Conservation (phyloP, 441 rosid genomes). For the Populus hybrid region DNA sequence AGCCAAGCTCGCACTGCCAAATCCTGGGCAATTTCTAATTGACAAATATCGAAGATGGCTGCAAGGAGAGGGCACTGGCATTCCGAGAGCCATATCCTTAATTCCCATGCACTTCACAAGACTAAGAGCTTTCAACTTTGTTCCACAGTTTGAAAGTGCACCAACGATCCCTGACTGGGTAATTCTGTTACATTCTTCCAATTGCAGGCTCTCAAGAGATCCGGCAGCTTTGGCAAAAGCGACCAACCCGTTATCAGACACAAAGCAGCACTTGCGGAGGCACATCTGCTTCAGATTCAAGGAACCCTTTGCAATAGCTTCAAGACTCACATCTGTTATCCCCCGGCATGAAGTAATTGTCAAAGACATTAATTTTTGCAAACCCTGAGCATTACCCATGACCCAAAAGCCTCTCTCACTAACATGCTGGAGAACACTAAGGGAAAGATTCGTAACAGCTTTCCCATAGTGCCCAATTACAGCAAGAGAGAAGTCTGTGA, state of each 20-base stretch:
- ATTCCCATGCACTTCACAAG: slow-evolving; percentile 76
- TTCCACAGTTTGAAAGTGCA: slow-evolving; percentile 49
- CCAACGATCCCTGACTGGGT: slow-evolving; percentile 60
- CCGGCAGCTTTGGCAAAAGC: slow-evolving; percentile 57
- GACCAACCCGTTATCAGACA: slow-evolving; percentile 75
- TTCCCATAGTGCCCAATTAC: slow-evolving; percentile 87
- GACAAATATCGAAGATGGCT: slow-evolving; percentile 59
- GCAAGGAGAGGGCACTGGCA: slow-evolving; percentile 41
- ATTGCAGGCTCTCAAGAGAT: slow-evolving; percentile 75
- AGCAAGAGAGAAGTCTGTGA: slow-evolving; percentile 84
- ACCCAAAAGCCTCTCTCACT: slow-evolving; percentile 98
- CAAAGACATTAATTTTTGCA: slow-evolving; percentile 56
- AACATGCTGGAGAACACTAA: slow-evolving; percentile 64
- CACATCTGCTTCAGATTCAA: slow-evolving; percentile 68
- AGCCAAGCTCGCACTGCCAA: slow-evolving; percentile 71
- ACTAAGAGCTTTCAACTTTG: slow-evolving; percentile 62
- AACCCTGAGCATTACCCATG: slow-evolving; percentile 87
- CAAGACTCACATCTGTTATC: slow-evolving; percentile 74
- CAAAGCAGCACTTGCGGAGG: slow-evolving; percentile 69
- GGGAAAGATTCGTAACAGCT: slow-evolving; percentile 54
- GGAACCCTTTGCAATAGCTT: slow-evolving; percentile 75
- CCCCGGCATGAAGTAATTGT: slow-evolving; percentile 70
- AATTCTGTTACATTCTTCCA: slow-evolving; percentile 83
- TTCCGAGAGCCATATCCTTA: slow-evolving; percentile 45
- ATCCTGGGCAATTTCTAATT: slow-evolving; percentile 73